A percentile compares a stretch with the other conserved stretches of the same genome.
Conservation (phyloP, 148 eudicot species). For the Rhododendron griersonianum region DNA sequence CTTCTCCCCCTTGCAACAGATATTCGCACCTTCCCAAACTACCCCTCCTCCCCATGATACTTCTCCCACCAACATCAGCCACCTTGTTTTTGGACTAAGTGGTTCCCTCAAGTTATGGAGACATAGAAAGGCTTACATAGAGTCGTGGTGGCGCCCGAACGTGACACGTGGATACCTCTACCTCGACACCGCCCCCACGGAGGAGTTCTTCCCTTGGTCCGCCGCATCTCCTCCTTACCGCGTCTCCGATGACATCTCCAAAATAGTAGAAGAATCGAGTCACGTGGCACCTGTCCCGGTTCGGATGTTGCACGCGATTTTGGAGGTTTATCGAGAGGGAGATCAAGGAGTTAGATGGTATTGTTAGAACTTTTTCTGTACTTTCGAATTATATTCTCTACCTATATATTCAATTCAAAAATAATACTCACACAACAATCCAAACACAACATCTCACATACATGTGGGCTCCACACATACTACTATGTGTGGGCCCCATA, state of each 20-base stretch:
- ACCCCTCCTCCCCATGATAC: background rate
- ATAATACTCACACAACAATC: no score
- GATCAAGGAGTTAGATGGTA: slow-evolving; percentile 22
- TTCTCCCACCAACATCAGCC: slow-evolving; percentile 19
- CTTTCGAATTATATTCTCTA: background rate
- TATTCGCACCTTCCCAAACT: background rate
- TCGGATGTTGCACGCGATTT: slow-evolving; percentile 20
- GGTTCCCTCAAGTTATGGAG: slow-evolving; percentile 17
- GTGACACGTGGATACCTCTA: slow-evolving; percentile 19
- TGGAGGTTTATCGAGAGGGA: slow-evolving; percentile 22
- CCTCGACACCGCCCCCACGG: slow-evolving; percentile 17
- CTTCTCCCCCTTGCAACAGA: background rate
- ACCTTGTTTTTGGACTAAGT: slow-evolving; percentile 22
- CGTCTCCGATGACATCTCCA: slow-evolving; percentile 10
- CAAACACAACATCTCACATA: no score
- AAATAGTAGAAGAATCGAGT: background rate
- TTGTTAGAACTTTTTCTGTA: background rate
- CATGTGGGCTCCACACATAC: no score
- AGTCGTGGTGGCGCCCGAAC: slow-evolving; percentile 37
- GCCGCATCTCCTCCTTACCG: slow-evolving; percentile 15
- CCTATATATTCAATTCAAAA: background rate
- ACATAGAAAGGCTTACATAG: slow-evolving; percentile 14
- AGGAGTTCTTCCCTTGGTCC: slow-evolving; percentile 26
- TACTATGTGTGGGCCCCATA: no score
- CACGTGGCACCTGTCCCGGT: background rate